Evolutionary conservation across 1,284 basidiomycete genomes (phyloP), one percentile per base, ranked within the genome.

Genomic region (Ceratobasidium papillatum): DNA sequence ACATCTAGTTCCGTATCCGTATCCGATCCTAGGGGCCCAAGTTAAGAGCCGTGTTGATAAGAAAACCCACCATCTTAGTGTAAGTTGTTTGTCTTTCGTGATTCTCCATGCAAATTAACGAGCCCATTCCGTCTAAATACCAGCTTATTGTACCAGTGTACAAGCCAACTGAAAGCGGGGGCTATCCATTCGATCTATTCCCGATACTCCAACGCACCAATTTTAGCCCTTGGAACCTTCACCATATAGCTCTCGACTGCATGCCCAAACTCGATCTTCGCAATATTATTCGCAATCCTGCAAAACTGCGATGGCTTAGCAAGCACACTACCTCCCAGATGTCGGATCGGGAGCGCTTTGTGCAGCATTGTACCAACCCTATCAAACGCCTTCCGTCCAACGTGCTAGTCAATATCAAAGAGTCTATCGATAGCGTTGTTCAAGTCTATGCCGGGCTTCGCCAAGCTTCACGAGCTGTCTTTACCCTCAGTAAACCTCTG

Each of bases 261-360:
- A 68, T 68, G 65, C 65, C 65, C 9, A 52, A 54, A n/a, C 32
- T 68, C 19, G 65, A 56, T n/a, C n/a, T n/a, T n/a, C n/a, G n/a
- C n/a, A n/a, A n/a, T n/a, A n/a, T n/a, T 38, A 22, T 68, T 14
- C 51, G 49, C 30, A 32, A 56, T 30, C 65, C 47, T 22, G 34
- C 36, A 52, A 54, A 30, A 25, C 32, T 68, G 12, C 45, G 51
- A 3, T 68, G 65, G 65, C 49, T 54, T 12, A 11, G 3, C 34
- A 34, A 68, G 19, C 65, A 68, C n/a, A 41, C 45, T 12, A 25
- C 51, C 22, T 17, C 49, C 5, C 65, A 68, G 34, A 36, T 68
- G 32, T 68, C 65, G 17, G 51, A 68, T 36, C 49, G 51, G 4
- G 65, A 68, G 36, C 49, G 51, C 5, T 32, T 68, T n/a, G 38